Evolutionary conservation across 352 stramenopile species (phyloP), one percentile per base, ranked within the genome.

Genomic region (Globisporangium rhizosaccharum): DNA sequence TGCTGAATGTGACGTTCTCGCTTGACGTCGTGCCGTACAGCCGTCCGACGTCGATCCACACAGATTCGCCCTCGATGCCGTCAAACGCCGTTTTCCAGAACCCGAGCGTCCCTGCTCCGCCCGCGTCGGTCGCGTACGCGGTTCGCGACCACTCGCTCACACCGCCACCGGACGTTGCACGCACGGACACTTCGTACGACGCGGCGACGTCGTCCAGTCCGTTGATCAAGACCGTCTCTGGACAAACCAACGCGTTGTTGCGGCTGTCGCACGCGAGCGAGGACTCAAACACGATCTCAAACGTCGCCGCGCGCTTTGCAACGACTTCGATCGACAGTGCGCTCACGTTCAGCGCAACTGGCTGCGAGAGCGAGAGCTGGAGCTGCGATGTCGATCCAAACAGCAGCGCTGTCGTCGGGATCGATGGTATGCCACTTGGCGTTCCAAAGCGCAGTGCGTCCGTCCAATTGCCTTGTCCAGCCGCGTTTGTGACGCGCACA

Each of bases 321-420:
- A 51, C 20, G 26, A 69, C 26, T 8, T 76, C 61, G 12, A 72
- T 33, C 4, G 47, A 50, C 9, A 73, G 15, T 11, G 42, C 23
- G 3, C 57, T 57, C 15, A 62, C 51, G 23, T 70, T 66, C 37
- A 51, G 23, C 3, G 36, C 45, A n/a, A 39, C 26, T 0, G 72
- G 73, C n/a, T 56, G 33, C 4, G 55, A 48, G 7, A 83, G 25
- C 2, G 54, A 42, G 17, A 86, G 15, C 1, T 68, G 44, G 0
- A 86, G 52, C 18, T 65, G 25, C 17, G 57, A 65, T 2, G 57
- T 57, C 0, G 67, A 73, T 1, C 62, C 73, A 57, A 63, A 74
- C 3, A 62, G 41, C 0, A 83, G 41, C 2, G 36, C 50, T 14
- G 57, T 72, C 1, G 26, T 52, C 1, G 73, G 67, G 14, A 15